phyloP scores from a whole-genome alignment of 2,329 filamentous ascomycete species.

The Colletotrichum orbiculare region DNA sequence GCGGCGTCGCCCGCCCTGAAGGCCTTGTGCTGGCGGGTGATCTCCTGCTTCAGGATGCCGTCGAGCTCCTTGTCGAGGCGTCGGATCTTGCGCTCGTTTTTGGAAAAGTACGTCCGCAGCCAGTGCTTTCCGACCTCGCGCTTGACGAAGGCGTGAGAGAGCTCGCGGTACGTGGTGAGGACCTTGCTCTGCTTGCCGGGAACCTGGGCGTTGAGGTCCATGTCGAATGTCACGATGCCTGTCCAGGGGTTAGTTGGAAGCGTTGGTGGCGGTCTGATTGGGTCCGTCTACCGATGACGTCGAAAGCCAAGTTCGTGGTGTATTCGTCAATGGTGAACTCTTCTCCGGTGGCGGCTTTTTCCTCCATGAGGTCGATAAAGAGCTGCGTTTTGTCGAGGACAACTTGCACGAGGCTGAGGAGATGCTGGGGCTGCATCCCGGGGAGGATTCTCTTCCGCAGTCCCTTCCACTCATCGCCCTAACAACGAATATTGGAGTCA shows the following conservation, averaged over 20 bases:
- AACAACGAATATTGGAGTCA: background rate
- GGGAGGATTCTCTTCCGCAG: constrained; percentile 28
- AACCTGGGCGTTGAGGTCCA: constrained; percentile 48
- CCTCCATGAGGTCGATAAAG: constrained; percentile 42
- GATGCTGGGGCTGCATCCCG: constrained; percentile 30
- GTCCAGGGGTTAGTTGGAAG: background rate
- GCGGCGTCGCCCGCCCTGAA: constrained; percentile 18
- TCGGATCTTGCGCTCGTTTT: constrained; percentile 41
- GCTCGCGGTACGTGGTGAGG: constrained; percentile 35
- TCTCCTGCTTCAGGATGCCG: constrained; percentile 39
- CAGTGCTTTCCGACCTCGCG: constrained; percentile 39
- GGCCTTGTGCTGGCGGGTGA: constrained; percentile 27
- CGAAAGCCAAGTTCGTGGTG: constrained; percentile 49
- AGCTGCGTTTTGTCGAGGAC: constrained; percentile 29
- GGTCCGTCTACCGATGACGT: constrained; percentile 47
- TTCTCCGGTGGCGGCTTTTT: constrained; percentile 41
- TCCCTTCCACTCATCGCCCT: constrained; percentile 31
- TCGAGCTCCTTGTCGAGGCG: constrained; percentile 39
- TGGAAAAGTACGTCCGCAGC: constrained; percentile 39
- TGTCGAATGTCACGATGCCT: constrained; percentile 47
- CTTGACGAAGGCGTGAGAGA: constrained; percentile 31
- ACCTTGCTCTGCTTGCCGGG: constrained; percentile 41
- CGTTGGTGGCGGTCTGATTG: constrained; percentile 16
- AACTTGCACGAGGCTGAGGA: constrained; percentile 48
- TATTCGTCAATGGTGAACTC: constrained; percentile 44